Conservation (phyloP, 2,329 filamentous ascomycete species). For the Tolypocladium amazonense region DNA sequence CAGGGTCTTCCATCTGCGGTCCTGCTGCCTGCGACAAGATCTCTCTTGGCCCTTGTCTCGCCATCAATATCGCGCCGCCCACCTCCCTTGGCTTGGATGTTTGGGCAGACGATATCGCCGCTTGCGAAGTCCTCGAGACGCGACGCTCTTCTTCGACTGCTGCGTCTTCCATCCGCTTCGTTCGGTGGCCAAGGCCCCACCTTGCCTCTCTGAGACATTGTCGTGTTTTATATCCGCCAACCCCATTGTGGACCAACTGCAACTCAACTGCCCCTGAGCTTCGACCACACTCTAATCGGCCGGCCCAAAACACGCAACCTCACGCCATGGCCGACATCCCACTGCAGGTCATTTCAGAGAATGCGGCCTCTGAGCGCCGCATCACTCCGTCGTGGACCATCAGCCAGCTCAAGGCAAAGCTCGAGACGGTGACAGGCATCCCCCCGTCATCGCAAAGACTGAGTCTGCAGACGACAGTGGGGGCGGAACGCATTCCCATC, state of each 20-base stretch:
- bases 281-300: background rate
- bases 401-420: slow-evolving; percentile 69
- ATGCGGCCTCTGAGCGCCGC: slow-evolving; percentile 75
- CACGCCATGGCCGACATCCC: slow-evolving; percentile 59
- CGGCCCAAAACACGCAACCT: background rate
- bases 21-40: background rate
- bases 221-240: background rate
- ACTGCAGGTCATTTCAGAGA: slow-evolving; percentile 64
- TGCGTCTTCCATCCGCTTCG: background rate
- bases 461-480: slow-evolving; percentile 49
- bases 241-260: background rate
- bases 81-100: background rate
- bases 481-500: slow-evolving; percentile 51
- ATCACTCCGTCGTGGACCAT: slow-evolving; percentile 91
- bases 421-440: slow-evolving; percentile 88
- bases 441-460: slow-evolving; percentile 72
- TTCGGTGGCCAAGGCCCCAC: background rate
- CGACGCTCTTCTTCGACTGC: background rate
- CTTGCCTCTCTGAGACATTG: background rate
- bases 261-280: background rate
- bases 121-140: background rate
- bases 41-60: background rate
- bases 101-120: background rate
- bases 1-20: background rate
- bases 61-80: background rate